A percentile compares a stretch with the other conserved stretches of the same genome.
Evolutionary conservation across 1,139 yeast genomes (phyloP).

Genomic region (Pichiaceae sp.): DNA sequence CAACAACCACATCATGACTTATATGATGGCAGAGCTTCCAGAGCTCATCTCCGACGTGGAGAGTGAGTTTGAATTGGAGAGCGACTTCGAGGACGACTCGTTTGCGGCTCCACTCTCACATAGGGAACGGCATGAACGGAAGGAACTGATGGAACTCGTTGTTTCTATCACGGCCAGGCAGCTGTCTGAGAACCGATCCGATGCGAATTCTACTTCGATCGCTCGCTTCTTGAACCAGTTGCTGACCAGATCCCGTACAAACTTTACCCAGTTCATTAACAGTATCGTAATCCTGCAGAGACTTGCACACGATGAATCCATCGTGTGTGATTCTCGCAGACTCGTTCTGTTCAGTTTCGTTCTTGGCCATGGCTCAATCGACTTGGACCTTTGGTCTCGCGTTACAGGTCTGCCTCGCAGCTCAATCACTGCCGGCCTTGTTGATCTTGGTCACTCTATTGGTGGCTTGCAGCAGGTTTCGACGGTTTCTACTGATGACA

Average conservation of each 20-base stretch:
- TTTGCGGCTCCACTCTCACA: background rate
- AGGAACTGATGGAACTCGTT: conserved; percentile 1
- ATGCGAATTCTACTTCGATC: background rate
- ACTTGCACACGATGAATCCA: conserved; percentile 1
- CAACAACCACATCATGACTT: too few species aligned
- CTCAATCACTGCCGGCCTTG: conserved; percentile 1
- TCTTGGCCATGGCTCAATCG: conserved; percentile 4
- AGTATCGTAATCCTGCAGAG: conserved; percentile 8
- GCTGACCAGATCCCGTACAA: conserved; percentile 4
- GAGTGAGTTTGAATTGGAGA: conserved; percentile 7
- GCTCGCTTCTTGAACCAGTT: conserved; percentile 4
- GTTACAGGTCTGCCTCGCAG: conserved; percentile 4
- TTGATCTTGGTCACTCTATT: conserved; percentile 1
- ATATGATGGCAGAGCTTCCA: too few species aligned
- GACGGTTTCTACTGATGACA: conserved; percentile 3
- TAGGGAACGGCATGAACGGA: conserved; percentile 1
- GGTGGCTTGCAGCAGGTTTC: conserved; percentile 1
- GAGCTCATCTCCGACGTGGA: conserved; percentile 10
- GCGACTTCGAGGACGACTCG: conserved; percentile 2
- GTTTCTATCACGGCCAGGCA: background rate
- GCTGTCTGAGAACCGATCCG: background rate
- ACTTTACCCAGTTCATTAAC: conserved; percentile 5
- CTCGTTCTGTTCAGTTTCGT: conserved; percentile 7
- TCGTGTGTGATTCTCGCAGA: conserved; percentile 3
- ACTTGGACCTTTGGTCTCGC: conserved; percentile 5